These are phyloP conservation scores for Camptophora hylomeconis DNA, from an alignment of 2,329 filamentous ascomycete species.

Conservation along the genomic window DNA sequence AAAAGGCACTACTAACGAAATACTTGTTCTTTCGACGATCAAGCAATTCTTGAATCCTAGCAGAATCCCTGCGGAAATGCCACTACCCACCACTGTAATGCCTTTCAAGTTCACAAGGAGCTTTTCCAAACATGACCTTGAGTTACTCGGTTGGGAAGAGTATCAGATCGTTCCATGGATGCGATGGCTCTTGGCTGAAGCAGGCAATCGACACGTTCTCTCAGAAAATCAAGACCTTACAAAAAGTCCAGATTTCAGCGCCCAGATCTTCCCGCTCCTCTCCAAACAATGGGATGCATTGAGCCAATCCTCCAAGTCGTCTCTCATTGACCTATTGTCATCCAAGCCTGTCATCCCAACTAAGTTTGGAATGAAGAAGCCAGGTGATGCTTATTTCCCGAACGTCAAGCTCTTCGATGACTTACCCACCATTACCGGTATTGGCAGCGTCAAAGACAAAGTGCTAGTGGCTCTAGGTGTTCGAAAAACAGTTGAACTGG, in stretches of 20 bases:
- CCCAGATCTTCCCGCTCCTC: conserved; percentile 62
- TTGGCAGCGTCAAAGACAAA: conserved; percentile 78
- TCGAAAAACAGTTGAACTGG: conserved; percentile 86
- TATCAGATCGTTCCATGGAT: conserved; percentile 80
- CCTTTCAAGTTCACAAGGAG: conserved; percentile 70
- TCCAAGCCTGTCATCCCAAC: conserved; percentile 71
- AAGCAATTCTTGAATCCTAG: conserved; percentile 61
- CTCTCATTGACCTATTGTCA: conserved; percentile 51
- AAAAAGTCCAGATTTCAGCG: conserved; percentile 58
- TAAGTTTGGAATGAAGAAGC: conserved; percentile 76
- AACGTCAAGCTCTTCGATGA: conserved; percentile 94
- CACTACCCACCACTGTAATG: conserved; percentile 68
- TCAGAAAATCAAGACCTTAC: conserved; percentile 56
- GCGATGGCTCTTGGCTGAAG: conserved; percentile 60
- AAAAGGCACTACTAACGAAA: conserved; percentile 47
- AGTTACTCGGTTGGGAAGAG: conserved; percentile 74
- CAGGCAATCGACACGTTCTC: conserved; percentile 42
- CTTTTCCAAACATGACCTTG: conserved; percentile 54
- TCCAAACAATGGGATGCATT: conserved; percentile 88
- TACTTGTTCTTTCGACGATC: conserved; percentile 67
- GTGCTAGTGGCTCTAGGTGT: conserved; percentile 74
- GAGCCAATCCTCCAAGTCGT: conserved; percentile 50
- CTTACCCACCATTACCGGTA: conserved; percentile 64
- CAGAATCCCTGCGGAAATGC: conserved; percentile 68
- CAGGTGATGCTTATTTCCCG: conserved; percentile 77